These are phyloP conservation scores for Blastobotrys illinoisensis DNA, from an alignment of 1,139 yeast genomes.

Conservation along the genomic window DNA sequence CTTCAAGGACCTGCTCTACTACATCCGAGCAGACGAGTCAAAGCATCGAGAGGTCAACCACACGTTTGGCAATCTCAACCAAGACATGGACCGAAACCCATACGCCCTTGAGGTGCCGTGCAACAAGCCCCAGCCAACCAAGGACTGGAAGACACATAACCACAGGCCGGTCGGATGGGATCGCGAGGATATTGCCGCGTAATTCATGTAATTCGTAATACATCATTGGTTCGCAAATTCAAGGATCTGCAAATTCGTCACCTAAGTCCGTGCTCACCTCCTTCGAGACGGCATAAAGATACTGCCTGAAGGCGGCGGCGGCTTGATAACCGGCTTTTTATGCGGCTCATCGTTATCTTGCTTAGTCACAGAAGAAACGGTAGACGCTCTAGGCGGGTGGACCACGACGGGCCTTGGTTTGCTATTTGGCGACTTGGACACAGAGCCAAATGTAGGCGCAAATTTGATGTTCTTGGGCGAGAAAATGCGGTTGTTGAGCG, in stretches of 20 bases:
- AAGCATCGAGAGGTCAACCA: conserved; percentile 75
- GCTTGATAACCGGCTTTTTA: background rate
- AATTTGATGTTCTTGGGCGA: conserved; percentile 23
- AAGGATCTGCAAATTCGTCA: too few relatives aligned
- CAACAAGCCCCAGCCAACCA: conserved; percentile 49
- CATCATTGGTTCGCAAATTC: background rate
- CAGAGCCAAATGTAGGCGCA: conserved; percentile 5
- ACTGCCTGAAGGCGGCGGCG: background rate
- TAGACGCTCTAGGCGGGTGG: background rate
- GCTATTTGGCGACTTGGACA: background rate
- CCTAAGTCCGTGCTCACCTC: too few relatives aligned
- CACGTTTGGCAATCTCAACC: conserved; percentile 61
- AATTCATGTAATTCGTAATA: background rate
- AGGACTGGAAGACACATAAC: conserved; percentile 44
- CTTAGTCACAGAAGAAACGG: background rate
- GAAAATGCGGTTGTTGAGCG: conserved; percentile 18
- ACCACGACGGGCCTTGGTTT: background rate
- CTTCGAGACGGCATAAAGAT: background rate
- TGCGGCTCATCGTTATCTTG: background rate
- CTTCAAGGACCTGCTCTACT: conserved; percentile 54
- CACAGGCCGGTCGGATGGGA: conserved; percentile 59
- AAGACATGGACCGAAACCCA: conserved; percentile 56
- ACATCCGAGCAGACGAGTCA: conserved; percentile 62
- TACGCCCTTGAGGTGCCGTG: conserved; percentile 48
- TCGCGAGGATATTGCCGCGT: conserved; percentile 44